A percentile compares a stretch with the other conserved stretches of the same genome.
These are phyloP conservation scores for Lentinula lateritia DNA, from an alignment of 768 basidiomycete species.

Conservation along the genomic window DNA sequence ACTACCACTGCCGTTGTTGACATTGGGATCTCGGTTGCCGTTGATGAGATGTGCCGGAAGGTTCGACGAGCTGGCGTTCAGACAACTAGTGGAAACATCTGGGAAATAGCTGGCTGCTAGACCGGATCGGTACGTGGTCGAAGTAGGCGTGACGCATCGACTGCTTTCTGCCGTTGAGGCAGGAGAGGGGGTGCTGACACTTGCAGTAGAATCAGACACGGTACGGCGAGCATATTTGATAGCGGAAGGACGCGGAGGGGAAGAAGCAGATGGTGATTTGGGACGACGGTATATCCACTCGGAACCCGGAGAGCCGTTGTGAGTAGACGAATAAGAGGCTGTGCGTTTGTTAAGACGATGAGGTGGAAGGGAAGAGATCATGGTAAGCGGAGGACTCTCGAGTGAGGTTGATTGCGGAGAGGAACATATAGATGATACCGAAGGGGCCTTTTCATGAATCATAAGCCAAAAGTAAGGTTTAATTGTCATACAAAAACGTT, in stretches of 20 bases:
- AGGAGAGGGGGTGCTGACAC: constrained; percentile 1
- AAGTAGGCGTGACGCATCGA: constrained; percentile 1
- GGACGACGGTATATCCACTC: constrained; percentile 47
- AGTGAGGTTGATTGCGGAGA: constrained; percentile 8
- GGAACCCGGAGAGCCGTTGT: constrained; percentile 1
- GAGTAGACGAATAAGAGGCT: constrained; percentile 1
- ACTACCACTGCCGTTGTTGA: constrained; percentile 1
- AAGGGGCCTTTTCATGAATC: constrained; percentile 9
- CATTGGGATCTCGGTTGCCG: background rate
- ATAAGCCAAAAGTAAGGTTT: background rate
- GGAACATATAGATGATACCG: constrained; percentile 11
- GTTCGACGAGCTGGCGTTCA: background rate
- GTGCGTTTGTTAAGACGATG: constrained; percentile 2
- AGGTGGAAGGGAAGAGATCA: background rate
- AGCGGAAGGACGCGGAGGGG: constrained; percentile 11
- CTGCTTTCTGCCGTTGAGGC: constrained; percentile 5
- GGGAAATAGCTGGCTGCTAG: constrained; percentile 1
- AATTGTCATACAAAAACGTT: background rate
- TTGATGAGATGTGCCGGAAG: background rate
- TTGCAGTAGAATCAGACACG: background rate
- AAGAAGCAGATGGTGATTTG: constrained; percentile 23
- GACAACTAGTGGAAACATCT: constrained; percentile 1
- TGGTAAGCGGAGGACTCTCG: background rate
- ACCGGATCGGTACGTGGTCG: constrained; percentile 1
- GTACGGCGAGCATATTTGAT: constrained; percentile 4